These are phyloP conservation scores for Cladosporium sp. DNA, from an alignment of 2,329 filamentous ascomycete genomes.

Conservation along the genomic window DNA sequence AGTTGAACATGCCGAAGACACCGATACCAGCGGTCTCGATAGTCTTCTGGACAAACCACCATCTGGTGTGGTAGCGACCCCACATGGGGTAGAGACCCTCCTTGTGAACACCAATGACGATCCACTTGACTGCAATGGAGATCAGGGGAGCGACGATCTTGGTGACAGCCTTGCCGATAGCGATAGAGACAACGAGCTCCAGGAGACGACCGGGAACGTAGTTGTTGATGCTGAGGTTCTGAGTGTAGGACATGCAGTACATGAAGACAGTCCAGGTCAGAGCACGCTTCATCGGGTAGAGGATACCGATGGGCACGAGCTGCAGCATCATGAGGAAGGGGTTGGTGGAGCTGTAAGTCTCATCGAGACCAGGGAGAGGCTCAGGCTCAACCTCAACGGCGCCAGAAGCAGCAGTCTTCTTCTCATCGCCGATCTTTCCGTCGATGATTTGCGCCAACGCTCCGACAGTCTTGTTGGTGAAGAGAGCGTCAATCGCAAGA, in stretches of 20 bases:
- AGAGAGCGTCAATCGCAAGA: constrained; percentile 50
- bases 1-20: constrained; percentile 40
- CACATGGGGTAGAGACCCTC: constrained; percentile 58
- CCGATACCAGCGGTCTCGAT: constrained; percentile 47
- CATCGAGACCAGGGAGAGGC: constrained; percentile 34
- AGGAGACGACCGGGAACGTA: constrained; percentile 45
- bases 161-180: constrained; percentile 39
- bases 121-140: constrained; percentile 53
- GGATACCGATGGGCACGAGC: constrained; percentile 46
- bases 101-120: constrained; percentile 50
- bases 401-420: neutral
- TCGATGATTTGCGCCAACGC: constrained; percentile 28
- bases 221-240: constrained; percentile 38
- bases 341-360: constrained; percentile 48
- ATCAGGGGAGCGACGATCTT: constrained; percentile 41
- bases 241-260: constrained; percentile 40
- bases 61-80: constrained; percentile 54
- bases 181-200: constrained; percentile 45
- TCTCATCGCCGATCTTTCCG: constrained; percentile 12
- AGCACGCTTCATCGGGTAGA: constrained; percentile 50
- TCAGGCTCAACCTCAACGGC: neutral
- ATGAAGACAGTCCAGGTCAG: constrained; percentile 53
- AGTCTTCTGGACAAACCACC: constrained; percentile 57
- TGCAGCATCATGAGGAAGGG: constrained; percentile 48
- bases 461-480: constrained; percentile 45